phyloP scores from a whole-genome alignment of 1,284 basidiomycete genomes.

The Microbotryum lychnidis-dioicae region DNA sequence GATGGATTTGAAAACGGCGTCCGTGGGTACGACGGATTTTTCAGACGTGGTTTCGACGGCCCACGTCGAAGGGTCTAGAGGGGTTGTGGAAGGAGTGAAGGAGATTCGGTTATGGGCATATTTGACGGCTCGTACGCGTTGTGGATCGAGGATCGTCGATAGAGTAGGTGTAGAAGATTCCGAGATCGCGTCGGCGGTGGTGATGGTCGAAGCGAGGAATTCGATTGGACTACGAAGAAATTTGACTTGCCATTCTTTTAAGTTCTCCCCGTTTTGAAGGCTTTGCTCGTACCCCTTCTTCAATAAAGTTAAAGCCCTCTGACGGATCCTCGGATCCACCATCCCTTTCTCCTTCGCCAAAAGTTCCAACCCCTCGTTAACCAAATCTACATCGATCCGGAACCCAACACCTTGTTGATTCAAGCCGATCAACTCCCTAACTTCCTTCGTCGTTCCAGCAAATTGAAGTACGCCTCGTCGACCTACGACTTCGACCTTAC shows the following conservation, averaged over 20 bases:
- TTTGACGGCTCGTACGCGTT: constrained; percentile 15
- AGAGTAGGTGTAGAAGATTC: constrained; percentile 2
- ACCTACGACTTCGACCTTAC: constrained; percentile 74
- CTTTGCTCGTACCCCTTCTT: constrained; percentile 46
- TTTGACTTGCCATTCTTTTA: constrained; percentile 67
- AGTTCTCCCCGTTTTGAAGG: constrained; percentile 44
- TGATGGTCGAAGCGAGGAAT: constrained; percentile 39
- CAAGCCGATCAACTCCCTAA: constrained; percentile 67
- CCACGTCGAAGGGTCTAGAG: constrained; percentile 15
- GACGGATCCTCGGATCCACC: constrained; percentile 42
- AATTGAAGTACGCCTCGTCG: constrained; percentile 81
- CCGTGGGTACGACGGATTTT: constrained; percentile 52
- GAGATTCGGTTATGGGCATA: constrained; percentile 30
- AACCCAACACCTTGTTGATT: constrained; percentile 64
- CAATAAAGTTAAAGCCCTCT: constrained; percentile 46
- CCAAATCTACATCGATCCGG: constrained; percentile 39
- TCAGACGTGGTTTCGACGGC: constrained; percentile 47
- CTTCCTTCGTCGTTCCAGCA: constrained; percentile 89
- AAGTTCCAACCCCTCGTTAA: constrained; percentile 39
- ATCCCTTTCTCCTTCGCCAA: constrained; percentile 32
- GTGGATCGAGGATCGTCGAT: constrained; percentile 5
- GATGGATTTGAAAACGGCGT: constrained; percentile 77
- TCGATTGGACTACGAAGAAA: constrained; percentile 66
- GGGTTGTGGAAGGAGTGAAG: constrained; percentile 1
- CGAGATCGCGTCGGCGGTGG: not conserved